Evolutionary conservation across 768 basidiomycete species (phyloP).

Genomic region (Amanita molliuscula): DNA sequence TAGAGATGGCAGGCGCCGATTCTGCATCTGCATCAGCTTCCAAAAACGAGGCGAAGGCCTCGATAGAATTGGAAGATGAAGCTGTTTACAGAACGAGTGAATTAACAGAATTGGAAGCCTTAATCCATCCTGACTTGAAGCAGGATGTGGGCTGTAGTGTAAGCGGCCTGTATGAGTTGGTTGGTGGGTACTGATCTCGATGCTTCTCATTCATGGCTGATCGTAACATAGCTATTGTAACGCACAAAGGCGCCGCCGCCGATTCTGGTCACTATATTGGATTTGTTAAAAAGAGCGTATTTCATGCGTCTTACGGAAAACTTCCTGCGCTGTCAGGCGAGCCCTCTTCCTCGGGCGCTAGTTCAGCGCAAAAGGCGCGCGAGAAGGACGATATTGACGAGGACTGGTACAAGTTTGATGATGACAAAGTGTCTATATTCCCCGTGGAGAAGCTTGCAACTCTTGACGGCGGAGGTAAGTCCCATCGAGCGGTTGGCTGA

Average conservation of each 20-base stretch:
- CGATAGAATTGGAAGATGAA: slow-evolving; percentile 57
- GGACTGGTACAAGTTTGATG: slow-evolving; percentile 95
- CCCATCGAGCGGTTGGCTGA: neutral
- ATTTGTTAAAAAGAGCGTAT: slow-evolving; percentile 72
- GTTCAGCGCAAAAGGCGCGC: slow-evolving; percentile 8
- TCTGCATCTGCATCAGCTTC: slow-evolving; percentile 13
- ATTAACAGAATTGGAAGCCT: slow-evolving; percentile 45
- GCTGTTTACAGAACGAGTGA: slow-evolving; percentile 54
- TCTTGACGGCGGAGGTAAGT: slow-evolving; percentile 75
- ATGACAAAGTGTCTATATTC: slow-evolving; percentile 87
- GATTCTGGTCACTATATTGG: slow-evolving; percentile 96
- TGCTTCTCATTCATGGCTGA: slow-evolving; percentile 4
- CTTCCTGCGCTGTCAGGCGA: slow-evolving; percentile 11
- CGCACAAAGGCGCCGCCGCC: slow-evolving; percentile 93
- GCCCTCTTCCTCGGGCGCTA: slow-evolving; percentile 10
- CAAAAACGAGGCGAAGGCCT: slow-evolving; percentile 19
- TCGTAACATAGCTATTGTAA: slow-evolving; percentile 65
- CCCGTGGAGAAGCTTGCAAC: slow-evolving; percentile 73
- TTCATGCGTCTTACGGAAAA: slow-evolving; percentile 32
- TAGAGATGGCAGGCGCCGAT: slow-evolving; percentile 13
- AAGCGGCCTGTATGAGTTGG: slow-evolving; percentile 84
- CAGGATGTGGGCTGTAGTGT: slow-evolving; percentile 64
- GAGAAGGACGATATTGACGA: slow-evolving; percentile 57
- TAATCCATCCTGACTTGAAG: slow-evolving; percentile 55
- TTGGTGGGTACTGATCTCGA: slow-evolving; percentile 43